Percentiles rank a stretch among this genome's conserved stretches.
Conservation (phyloP, 192 early-diverging fungal species). For the Coemansia umbellata region DNA sequence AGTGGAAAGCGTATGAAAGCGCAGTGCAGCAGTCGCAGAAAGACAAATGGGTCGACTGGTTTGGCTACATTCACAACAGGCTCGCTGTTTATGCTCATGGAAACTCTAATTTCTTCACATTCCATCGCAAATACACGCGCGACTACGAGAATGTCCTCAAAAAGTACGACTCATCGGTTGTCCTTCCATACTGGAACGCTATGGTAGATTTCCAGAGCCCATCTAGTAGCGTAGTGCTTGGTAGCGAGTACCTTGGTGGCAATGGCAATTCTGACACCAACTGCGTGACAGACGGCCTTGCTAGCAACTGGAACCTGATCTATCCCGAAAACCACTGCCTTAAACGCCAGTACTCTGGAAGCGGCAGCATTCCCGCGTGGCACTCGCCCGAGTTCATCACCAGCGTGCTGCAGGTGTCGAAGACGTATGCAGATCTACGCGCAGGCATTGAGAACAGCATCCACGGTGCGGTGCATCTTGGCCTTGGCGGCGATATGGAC, state of each 20-base stretch:
- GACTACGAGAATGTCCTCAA: conserved; percentile 54
- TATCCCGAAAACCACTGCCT: conserved; percentile 32
- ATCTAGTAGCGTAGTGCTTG: conserved; percentile 10
- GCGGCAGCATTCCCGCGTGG: conserved; percentile 20
- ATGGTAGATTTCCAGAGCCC: conserved; percentile 48
- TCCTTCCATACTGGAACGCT: conserved; percentile 49
- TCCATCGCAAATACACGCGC: conserved; percentile 52
- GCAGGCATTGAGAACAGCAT: conserved; percentile 36
- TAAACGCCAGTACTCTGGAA: conserved; percentile 29
- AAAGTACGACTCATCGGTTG: conserved; percentile 35
- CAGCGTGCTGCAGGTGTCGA: conserved; percentile 22
- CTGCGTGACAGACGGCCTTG: conserved; percentile 31
- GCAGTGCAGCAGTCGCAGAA: conserved; percentile 25
- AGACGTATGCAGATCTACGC: conserved; percentile 31
- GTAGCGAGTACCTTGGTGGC: conserved; percentile 46
- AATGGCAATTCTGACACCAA: conserved; percentile 21
- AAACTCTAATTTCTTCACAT: conserved; percentile 46
- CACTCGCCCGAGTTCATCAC: conserved; percentile 43
- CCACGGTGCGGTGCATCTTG: conserved; percentile 47
- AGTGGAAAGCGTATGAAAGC: conserved; percentile 36
- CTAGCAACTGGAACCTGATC: conserved; percentile 12
- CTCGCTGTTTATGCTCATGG: conserved; percentile 27
- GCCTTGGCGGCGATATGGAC: conserved; percentile 49
- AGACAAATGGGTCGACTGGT: conserved; percentile 48
- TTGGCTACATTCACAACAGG: conserved; percentile 37